Base-by-base conservation (phyloP, 2,329 filamentous ascomycete species). In the Colletotrichum falcatum region DNA sequence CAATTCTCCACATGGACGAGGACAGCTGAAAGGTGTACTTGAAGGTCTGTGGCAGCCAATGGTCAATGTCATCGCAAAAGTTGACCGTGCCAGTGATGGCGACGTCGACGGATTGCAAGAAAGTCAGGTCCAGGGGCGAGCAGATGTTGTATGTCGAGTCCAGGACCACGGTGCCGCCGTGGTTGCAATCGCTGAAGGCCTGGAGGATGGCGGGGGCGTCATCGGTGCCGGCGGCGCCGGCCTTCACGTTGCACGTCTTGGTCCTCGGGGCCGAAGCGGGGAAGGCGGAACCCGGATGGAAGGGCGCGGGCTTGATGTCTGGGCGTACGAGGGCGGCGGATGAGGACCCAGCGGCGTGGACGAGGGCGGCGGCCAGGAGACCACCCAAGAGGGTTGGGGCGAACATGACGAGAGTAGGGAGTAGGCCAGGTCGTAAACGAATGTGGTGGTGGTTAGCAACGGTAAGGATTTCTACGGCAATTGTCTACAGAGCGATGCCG, bases 31-130 rank as follows among this genome's bases (percentile, higher is more conserved):
- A 93, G 7, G 81, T 82, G 33, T 90, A 89, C 65, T 86, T 85
- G 83, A 92, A 92, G 51, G 85, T 83, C 75, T 92, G 85, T 11
- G 83, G 84, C 72, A 90, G 85, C 91, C 91, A 93, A 79, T 92
- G 93, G 73, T 88, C 85, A 1, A 89, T 90, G 76, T 93, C 89
- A 61, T 90, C 86, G 65, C 86, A 88, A 80, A 93, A 93, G 66
- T 86, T 82, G 26, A 92, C 84, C 28, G 84, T 85, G 28, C 88
- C 89, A 0, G 77, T 78, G 66, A 81, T 82, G 82, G 88, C 86
- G 5, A 92, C 80, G 77, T 93, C 91, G 37, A 93, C 84, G 73
- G 88, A 82, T 53, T 88, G 82, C 23, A 92, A 80, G 77, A 90
- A 91, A 0, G 88, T 91, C 74, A 92, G 78, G 74, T 93, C 88